phyloP scores from a whole-genome alignment of 1,284 basidiomycete species.

The Apiotrichum akiyoshidainum region DNA sequence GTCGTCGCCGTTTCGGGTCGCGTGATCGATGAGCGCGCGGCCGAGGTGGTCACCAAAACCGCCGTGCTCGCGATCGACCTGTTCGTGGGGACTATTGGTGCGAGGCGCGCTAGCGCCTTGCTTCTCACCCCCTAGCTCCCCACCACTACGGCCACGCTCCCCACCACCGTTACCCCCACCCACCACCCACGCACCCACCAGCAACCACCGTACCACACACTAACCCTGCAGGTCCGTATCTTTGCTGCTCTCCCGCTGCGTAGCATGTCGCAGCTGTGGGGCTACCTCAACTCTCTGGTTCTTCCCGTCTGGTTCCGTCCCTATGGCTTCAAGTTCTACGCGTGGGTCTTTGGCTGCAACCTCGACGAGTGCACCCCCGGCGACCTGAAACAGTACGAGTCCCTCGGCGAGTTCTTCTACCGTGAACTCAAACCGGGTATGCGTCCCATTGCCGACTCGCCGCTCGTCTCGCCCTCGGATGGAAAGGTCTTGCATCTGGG shows the following conservation, averaged over 20 bases:
- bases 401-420: conserved; percentile 93
- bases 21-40: no score
- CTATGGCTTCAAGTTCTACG: conserved; percentile 79
- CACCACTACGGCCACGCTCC: no score
- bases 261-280: conserved; percentile 92
- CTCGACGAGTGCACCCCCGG: conserved; percentile 80
- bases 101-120: no score
- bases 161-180: no score
- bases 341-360: conserved; percentile 86
- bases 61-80: no score
- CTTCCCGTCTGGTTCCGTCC: conserved; percentile 94
- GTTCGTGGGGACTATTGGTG: no score
- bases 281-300: conserved; percentile 85
- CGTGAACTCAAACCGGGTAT: conserved; percentile 77
- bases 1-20: no score
- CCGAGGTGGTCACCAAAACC: no score
- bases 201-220: not conserved
- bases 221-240: conserved; percentile 72
- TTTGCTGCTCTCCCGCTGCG: conserved; percentile 90
- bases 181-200: not conserved
- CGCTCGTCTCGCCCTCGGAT: conserved; percentile 88
- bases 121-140: no score
- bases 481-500: conserved; percentile 92
- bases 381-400: conserved; percentile 75
- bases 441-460: conserved; percentile 72